Conservation (phyloP, 768 basidiomycete species). For the Mycena amicta region DNA sequence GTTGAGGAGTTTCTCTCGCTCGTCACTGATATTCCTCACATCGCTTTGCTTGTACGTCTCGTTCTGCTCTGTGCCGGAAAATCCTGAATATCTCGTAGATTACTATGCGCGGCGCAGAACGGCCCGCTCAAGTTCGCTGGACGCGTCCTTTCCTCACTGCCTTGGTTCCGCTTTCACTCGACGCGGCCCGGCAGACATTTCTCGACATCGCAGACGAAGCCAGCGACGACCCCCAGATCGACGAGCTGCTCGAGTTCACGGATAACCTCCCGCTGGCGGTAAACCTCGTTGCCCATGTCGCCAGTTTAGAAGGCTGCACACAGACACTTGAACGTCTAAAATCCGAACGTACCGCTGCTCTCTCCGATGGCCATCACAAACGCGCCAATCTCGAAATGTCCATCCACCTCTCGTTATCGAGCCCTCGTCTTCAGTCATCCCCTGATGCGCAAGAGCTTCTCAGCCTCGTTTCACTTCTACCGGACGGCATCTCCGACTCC, state of each 20-base stretch:
- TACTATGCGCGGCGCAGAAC: constrained; percentile 5
- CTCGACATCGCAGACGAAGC: constrained; percentile 2
- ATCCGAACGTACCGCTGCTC: background rate
- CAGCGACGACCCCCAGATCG: background rate
- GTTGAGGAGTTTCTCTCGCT: constrained; percentile 6
- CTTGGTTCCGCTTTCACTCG: background rate
- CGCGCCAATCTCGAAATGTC: constrained; percentile 7
- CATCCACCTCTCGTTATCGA: constrained; percentile 5
- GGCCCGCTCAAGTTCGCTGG: background rate
- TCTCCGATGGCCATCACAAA: background rate
- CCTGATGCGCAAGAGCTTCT: constrained; percentile 6
- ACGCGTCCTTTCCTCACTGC: constrained; percentile 4
- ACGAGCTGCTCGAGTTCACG: constrained; percentile 2
- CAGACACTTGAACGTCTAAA: background rate
- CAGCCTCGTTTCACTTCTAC: constrained; percentile 3
- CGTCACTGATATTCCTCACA: constrained; percentile 1
- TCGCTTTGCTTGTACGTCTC: constrained; percentile 1
- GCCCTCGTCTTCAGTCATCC: constrained; percentile 5
- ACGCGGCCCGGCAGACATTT: constrained; percentile 4
- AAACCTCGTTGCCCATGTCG: background rate
- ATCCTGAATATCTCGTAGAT: background rate
- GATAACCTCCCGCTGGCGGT: constrained; percentile 5
- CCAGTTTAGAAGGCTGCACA: background rate
- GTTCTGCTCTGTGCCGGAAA: background rate
- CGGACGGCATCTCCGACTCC: constrained; percentile 1